Base-by-base conservation (phyloP, 306 rosid genomes). In the Prunus campanulata region DNA sequence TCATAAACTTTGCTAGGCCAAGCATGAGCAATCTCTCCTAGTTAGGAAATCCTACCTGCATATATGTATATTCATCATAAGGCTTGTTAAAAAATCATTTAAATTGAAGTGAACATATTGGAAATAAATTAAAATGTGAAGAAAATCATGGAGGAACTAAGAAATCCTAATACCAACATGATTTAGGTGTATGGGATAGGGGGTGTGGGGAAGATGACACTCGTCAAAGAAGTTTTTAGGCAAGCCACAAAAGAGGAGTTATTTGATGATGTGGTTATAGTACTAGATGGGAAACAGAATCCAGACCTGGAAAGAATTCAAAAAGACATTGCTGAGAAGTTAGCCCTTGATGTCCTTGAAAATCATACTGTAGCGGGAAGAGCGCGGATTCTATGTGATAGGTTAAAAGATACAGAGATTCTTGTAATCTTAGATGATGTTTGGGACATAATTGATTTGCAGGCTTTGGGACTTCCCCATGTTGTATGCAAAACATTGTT, bases 351-450 rank as follows among this genome's bases (percentile, higher is more conserved):
- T 42, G 39, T 70, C 32, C 52, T 35, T 3, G 84, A 75, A 75
- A 72, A 3, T 18, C 59, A 42, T 18, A 80, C 67, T 5, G 3
- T 3, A 7, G 80, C 19, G 11, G 76, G 50, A 80, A 48, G 66
- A 35, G 79, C 85, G 6, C 0, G 9, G 0, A 51, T 19, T 8
- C 11, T 87, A 10, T 25, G 3, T 1, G 30, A 72, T 2, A 54
- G 83, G 20, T 15, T 85, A 46, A 80, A 50, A 51, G 27, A 57
- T 1, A 69, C 27, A 4, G 77, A 9, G 2, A 55, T 71, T 3
- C 39, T 86, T 1, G 52, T 86, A 10, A 66, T 86, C 39, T 32
- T 86, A 1, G 84, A 86, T 78, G 90, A 81, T 79, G 75, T 87
- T 0, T 82, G 88, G 88, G 61, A 42, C 2, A 51, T 24, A 32